Base-by-base conservation (phyloP, 345 rosid species). In the Diplotaxis tenuifolia region DNA sequence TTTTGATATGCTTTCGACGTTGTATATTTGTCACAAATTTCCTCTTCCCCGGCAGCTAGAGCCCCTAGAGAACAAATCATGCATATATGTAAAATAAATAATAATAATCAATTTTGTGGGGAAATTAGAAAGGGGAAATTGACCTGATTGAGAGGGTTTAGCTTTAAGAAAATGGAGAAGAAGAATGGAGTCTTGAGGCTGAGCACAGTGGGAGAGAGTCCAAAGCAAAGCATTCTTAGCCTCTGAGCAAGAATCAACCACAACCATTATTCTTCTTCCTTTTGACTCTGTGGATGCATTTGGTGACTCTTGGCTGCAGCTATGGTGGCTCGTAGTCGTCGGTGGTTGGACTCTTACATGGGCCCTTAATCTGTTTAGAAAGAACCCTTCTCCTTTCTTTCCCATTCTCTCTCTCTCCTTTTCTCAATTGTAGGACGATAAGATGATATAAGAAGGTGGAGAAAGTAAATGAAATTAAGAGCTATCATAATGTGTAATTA, bases 201-300 rank as follows among this genome's bases (percentile, higher is more conserved):
- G 97, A 67, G 87, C 86, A 47, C 95, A 81, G 57, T 91, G 98
- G 27, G 96, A 86, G 16, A 94, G 89, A 29, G 96, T 89, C 98
- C 98, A 94, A 28, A 87, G 97, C 2, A 94, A 15, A 77, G 97
- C 98, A 49, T 84, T 86, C 80, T 88, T 89, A 12, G 97, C 82
- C 75, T 94, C 95, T 27, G 76, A 58, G 68, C 92, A 87, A 5
- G 89, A 84, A 81, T 94, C 95, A 52, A 91, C 93, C 65, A 94
- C 95, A 38, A 89, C 88, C 90, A 89, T 84, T 36, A 94, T 83
- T 73, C 83, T 89, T 85, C 98, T 83, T 3, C 87, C 96, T 58
- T 64, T 64, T 10, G 54, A 47, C 18, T 77, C 79, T 9, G 56
- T 28, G 31, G 68, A 65, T 6, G 36, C 61, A 20, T 45, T 76